Base-by-base conservation (phyloP, 306 rosid species). In the Prunus kanzakura region DNA sequence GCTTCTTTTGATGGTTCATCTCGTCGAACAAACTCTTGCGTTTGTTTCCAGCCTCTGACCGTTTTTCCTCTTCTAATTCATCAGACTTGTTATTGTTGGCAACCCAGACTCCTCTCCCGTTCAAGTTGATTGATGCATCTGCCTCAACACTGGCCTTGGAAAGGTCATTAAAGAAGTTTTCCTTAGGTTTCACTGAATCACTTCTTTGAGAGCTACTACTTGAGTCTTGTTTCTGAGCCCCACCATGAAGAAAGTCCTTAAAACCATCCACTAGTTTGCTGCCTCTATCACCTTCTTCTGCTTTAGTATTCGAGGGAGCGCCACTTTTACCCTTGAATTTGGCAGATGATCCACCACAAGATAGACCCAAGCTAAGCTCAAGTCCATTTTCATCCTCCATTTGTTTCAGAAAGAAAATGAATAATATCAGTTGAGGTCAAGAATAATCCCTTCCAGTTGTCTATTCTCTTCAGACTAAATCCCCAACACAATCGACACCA, bases 341-440 rank as follows among this genome's bases (percentile, higher is more conserved):
- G 74, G 47, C 82, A 68, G 98, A 88, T 38, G 87, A 86, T 79
- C 98, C 97, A 65, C 98, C 96, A 72, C 57, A 93, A 70, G 93
- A 89, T 43, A 96, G 87, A 85, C 98, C 97, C 88, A 96, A 86
- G 81, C 99, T 91, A 77, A 96, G 97, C 87, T 96, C 99, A 80
- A 96, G 96, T 76, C 93, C 99, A 30, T 81, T 87, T 16, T 96
- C 98, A 82, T 93, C 97, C 73, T 93, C 99, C 99, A 96, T 96
- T 81, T 80, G 12, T 47, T 23, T 11, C 4, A 46, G 32, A 46
- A 22, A 55, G 19, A 29, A 43, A 8, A 72, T 57, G 27, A 77
- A 68, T 64, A 50, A 74, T 77, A 72, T 68, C 65, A 49, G 73
- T 71, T 76, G 74, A 75, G 62, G 38, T 69, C 78, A 70, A 52